Conservation (phyloP, 2,329 filamentous ascomycete genomes). For the Hypoxylon sp. region DNA sequence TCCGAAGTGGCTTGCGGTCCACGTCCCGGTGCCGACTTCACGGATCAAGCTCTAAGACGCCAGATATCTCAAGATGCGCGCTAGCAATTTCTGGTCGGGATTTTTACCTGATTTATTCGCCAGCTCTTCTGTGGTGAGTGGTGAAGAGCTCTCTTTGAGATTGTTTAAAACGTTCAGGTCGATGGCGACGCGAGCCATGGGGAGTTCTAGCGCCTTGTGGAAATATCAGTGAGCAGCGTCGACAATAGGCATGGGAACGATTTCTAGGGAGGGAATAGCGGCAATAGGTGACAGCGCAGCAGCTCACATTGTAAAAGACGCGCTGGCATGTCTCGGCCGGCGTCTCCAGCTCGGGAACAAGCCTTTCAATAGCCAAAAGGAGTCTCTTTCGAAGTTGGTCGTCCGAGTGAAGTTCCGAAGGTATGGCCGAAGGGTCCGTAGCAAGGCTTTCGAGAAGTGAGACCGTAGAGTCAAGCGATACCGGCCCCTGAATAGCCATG, state of each 20-base stretch:
- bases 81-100: slow-evolving; percentile 28
- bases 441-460: slow-evolving; percentile 24
- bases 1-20: slow-evolving; percentile 34
- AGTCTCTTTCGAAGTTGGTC: slow-evolving; percentile 36
- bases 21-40: slow-evolving; percentile 29
- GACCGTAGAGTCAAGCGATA: slow-evolving; percentile 18
- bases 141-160: slow-evolving; percentile 18
- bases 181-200: slow-evolving; percentile 27
- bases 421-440: background rate
- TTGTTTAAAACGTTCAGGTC: slow-evolving; percentile 36
- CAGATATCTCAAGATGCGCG: slow-evolving; percentile 33
- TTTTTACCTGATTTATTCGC: slow-evolving; percentile 25
- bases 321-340: slow-evolving; percentile 31
- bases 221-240: background rate
- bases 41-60: slow-evolving; percentile 30
- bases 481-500: slow-evolving; percentile 6
- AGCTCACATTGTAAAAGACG: slow-evolving; percentile 34
- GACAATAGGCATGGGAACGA: no score
- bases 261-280: no score
- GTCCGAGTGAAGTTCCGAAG: slow-evolving; percentile 2
- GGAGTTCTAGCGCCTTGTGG: slow-evolving; percentile 29
- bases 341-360: slow-evolving; percentile 34
- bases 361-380: slow-evolving; percentile 16
- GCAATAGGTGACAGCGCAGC: no score
- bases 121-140: slow-evolving; percentile 33